These are phyloP conservation scores for Diplodia seriata DNA, from an alignment of 2,329 filamentous ascomycete genomes.

Conservation along the genomic window DNA sequence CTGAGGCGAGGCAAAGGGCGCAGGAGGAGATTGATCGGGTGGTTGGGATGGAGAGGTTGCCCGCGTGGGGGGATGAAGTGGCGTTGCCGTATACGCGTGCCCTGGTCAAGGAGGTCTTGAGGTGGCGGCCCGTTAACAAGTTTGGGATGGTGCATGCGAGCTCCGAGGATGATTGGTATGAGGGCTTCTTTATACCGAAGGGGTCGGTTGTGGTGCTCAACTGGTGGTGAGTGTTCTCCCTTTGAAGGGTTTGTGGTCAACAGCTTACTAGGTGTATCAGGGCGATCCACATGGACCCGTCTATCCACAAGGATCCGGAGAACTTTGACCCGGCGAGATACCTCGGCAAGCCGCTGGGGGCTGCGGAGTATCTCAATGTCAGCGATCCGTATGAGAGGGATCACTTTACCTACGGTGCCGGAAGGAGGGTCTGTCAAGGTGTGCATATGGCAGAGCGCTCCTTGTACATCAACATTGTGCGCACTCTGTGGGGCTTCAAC, in stretches of 20 bases:
- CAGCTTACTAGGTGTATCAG: conserved; percentile 32
- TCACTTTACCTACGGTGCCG: conserved; percentile 48
- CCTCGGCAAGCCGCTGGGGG: conserved; percentile 39
- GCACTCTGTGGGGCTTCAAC: conserved; percentile 47
- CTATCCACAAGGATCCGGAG: conserved; percentile 38
- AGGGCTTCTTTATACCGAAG: conserved; percentile 56
- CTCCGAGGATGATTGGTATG: conserved; percentile 55
- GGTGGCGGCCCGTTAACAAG: conserved; percentile 48
- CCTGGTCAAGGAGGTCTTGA: conserved; percentile 40
- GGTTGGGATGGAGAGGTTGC: conserved; percentile 37
- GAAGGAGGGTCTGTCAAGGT: conserved; percentile 46
- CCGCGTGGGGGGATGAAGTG: conserved; percentile 37
- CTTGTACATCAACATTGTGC: conserved; percentile 46
- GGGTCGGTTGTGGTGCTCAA: conserved; percentile 50
- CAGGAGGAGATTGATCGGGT: conserved; percentile 38
- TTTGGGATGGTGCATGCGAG: conserved; percentile 54
- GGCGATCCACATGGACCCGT: conserved; percentile 46
- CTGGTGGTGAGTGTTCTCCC: conserved; percentile 35
- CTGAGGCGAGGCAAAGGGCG: conserved; percentile 33
- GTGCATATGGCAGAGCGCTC: conserved; percentile 48
- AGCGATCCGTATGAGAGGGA: conserved; percentile 44
- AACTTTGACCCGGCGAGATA: conserved; percentile 44
- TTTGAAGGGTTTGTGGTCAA: conserved; percentile 31
- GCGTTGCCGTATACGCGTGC: conserved; percentile 42
- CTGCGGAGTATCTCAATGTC: conserved; percentile 44